A percentile compares a stretch with the other conserved stretches of the same genome.
Evolutionary conservation across 2,329 filamentous ascomycete species (phyloP).

Genomic region (Grosmannia clavigera): DNA sequence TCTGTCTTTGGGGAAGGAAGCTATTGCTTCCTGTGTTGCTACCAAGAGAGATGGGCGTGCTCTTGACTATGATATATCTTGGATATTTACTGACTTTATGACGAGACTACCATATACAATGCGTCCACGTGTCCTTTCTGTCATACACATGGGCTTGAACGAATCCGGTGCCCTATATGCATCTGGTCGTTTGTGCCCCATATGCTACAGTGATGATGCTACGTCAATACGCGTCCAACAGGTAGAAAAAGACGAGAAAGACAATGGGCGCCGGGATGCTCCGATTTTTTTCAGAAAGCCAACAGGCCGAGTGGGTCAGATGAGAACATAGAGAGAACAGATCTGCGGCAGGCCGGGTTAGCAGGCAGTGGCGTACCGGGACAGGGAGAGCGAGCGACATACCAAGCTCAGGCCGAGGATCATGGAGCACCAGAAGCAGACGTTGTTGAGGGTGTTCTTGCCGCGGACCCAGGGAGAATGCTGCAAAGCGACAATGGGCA

Average conservation of each 20-base stretch:
- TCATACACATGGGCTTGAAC: neutral
- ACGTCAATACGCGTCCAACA: too few species aligned
- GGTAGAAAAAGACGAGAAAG: too few species aligned
- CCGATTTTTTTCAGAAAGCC: neutral
- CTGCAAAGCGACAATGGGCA: conserved; percentile 90
- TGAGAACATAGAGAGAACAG: conserved; percentile 40
- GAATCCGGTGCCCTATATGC: neutral
- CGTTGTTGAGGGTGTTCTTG: conserved; percentile 70
- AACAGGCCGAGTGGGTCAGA: conserved; percentile 18
- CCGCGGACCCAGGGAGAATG: conserved; percentile 64
- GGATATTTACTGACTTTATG: neutral
- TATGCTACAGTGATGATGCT: too few species aligned
- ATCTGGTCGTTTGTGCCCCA: neutral
- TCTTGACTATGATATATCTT: neutral
- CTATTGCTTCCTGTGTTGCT: neutral
- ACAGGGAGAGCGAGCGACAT: conserved; percentile 22
- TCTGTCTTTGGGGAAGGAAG: neutral
- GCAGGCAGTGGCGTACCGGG: neutral
- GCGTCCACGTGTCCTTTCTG: neutral
- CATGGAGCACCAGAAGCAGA: conserved; percentile 88
- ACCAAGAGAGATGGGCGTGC: too few species aligned
- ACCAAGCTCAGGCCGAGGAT: conserved; percentile 74
- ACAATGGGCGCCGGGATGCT: too few species aligned
- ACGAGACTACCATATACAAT: neutral
- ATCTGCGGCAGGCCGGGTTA: conserved; percentile 25